These are phyloP conservation scores for Alternaria gaisen DNA, from an alignment of 2,329 filamentous ascomycete species.

Conservation along the genomic window DNA sequence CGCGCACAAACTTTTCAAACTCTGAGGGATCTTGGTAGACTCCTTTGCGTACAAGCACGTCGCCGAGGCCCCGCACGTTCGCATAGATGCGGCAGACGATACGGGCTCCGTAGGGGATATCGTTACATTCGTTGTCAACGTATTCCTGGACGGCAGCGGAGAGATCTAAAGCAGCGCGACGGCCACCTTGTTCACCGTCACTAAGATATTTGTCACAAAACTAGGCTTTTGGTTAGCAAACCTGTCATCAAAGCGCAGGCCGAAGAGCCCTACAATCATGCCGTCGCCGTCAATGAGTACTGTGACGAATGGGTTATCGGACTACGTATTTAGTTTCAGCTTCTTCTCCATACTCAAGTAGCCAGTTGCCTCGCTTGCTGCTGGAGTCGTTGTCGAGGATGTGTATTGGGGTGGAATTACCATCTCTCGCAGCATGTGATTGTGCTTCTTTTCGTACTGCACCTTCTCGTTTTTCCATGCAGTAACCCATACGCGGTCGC, in stretches of 20 bases:
- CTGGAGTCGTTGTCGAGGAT: not conserved
- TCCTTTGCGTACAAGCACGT: conserved; percentile 58
- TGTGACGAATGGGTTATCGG: conserved; percentile 61
- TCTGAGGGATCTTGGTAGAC: conserved; percentile 53
- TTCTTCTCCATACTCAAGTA: not conserved
- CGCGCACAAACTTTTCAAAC: conserved; percentile 63
- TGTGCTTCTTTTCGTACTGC: conserved; percentile 26
- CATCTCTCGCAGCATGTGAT: conserved; percentile 34
- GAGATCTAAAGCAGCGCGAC: conserved; percentile 61
- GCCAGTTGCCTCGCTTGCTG: not conserved
- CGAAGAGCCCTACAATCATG: conserved; percentile 51
- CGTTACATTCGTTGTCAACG: conserved; percentile 46
- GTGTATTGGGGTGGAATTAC: conserved; percentile 21
- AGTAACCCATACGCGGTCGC: conserved; percentile 32
- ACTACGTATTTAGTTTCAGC: conserved; percentile 8
- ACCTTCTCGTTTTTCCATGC: conserved; percentile 35
- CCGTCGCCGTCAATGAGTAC: conserved; percentile 65
- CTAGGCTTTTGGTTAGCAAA: conserved; percentile 21
- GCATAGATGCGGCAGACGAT: conserved; percentile 64
- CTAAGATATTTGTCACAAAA: conserved; percentile 62
- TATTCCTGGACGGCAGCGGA: conserved; percentile 55
- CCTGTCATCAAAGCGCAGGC: not conserved
- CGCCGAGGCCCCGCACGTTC: conserved; percentile 61
- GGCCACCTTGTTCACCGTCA: conserved; percentile 62
- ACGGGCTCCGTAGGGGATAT: conserved; percentile 55